phyloP scores from a whole-genome alignment of 805 yeast genomes.

The Lipomyces sp. region DNA sequence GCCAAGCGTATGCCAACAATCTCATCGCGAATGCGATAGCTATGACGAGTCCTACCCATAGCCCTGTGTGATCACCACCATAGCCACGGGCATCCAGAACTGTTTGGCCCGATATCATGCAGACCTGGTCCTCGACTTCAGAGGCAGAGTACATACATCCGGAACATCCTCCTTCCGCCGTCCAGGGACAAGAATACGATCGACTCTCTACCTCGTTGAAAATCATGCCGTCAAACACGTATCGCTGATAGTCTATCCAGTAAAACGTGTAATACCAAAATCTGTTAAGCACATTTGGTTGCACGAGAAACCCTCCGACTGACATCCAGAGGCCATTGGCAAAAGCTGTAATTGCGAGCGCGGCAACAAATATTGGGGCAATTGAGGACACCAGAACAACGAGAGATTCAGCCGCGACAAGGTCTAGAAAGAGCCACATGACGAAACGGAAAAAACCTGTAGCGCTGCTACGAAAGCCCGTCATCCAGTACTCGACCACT shows the following conservation, averaged over 20 bases:
- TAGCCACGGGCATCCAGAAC: slow-evolving; percentile 47
- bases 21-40: slow-evolving; percentile 46
- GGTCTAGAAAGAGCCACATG: slow-evolving; percentile 50
- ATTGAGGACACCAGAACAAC: slow-evolving; percentile 48
- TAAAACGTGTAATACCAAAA: slow-evolving; percentile 52
- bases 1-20: slow-evolving; percentile 42
- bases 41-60: slow-evolving; percentile 48
- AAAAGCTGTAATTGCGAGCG: slow-evolving; percentile 51
- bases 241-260: slow-evolving; percentile 51
- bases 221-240: slow-evolving; percentile 53
- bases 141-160: slow-evolving; percentile 48
- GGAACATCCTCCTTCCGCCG: slow-evolving; percentile 41
- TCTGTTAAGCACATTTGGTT: slow-evolving; percentile 41
- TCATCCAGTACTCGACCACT: slow-evolving; percentile 48
- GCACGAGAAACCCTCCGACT: slow-evolving; percentile 51
- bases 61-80: slow-evolving; percentile 42
- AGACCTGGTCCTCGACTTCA: slow-evolving; percentile 37
- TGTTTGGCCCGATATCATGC: slow-evolving; percentile 47
- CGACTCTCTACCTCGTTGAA: slow-evolving; percentile 48
- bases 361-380: slow-evolving; percentile 48
- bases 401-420: slow-evolving; percentile 51
- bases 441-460: slow-evolving; percentile 47
- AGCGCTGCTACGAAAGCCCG: slow-evolving; percentile 44
- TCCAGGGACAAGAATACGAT: slow-evolving; percentile 41
- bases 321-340: slow-evolving; percentile 54